Base-by-base conservation (phyloP, 2,329 filamentous ascomycete genomes). In the Calonectria hawksworthii region DNA sequence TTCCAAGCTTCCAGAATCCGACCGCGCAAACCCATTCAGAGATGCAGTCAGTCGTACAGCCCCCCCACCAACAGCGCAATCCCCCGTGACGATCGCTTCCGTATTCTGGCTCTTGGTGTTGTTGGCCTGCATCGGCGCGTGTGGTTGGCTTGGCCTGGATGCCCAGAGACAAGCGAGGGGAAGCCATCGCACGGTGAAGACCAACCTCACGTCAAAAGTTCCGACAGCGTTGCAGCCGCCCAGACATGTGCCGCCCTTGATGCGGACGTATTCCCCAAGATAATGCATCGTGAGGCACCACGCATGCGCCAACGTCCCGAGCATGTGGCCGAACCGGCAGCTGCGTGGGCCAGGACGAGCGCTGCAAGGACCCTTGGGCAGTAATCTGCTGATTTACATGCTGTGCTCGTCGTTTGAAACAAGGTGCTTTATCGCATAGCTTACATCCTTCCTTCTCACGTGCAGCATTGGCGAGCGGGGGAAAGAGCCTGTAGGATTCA, bases 211-310 rank as follows among this genome's bases (percentile, higher is more conserved):
- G 6, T 41, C 75, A 77, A 77, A 77, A 77, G 75, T 77, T 73
- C 75, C 69, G 34, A 16, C 67, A 67, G 66, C 69, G 74, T 74
- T 74, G 44, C 72, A 76, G 36, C 69, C 34, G 59, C 50, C 28
- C 68, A 51, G 32, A 47, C 68, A 38, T 54, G 74, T 72, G 65
- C 32, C 50, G 70, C 52, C 50, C 71, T 74, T 61, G 56, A 56
- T 10, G 38, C 38, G 32, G 32, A 51, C 51, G 56, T 41, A n/a
- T 44, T 14, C 41, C 66, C 64, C 74, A 71, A 73, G 79, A 81
- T 81, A 80, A 75, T 51, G 68, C 65, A 51, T 41, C 66, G 70
- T 76, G 59, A 77, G 79, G 70, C 34, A n/a, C 70, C 61, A 69
- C 44, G 54, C 69, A 75, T 73, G 64, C 44, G 73, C 74, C 74